A percentile compares a stretch with the other conserved stretches of the same genome.
Evolutionary conservation across 2,329 filamentous ascomycete genomes (phyloP).

Genomic region (Penicillium sp.): DNA sequence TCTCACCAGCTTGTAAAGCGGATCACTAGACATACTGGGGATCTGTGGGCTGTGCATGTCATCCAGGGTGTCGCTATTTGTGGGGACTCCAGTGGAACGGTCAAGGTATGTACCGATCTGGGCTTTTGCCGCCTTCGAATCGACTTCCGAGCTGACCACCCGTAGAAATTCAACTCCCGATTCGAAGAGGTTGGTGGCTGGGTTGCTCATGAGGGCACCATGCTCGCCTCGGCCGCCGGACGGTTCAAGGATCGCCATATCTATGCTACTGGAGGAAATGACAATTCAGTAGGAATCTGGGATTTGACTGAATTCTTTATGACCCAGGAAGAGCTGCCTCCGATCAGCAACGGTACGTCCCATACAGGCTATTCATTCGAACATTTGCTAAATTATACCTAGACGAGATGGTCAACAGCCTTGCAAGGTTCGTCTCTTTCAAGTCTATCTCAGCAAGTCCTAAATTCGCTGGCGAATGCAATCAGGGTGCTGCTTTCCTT

Average conservation of each 20-base stretch:
- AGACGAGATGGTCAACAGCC: conserved; percentile 64
- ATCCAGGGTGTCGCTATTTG: conserved; percentile 83
- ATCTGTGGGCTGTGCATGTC: conserved; percentile 83
- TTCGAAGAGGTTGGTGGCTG: conserved; percentile 77
- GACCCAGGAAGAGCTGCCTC: conserved; percentile 44
- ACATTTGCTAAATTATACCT: conserved; percentile 10
- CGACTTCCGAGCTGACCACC: conserved; percentile 4
- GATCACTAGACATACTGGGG: conserved; percentile 74
- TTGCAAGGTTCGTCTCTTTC: conserved; percentile 85
- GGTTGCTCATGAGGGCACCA: conserved; percentile 81
- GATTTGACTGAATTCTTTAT: conserved; percentile 61
- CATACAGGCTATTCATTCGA: neutral
- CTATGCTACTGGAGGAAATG: conserved; percentile 93
- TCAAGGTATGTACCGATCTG: conserved; percentile 61
- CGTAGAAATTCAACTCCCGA: conserved; percentile 70
- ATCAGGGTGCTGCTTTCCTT: conserved; percentile 85
- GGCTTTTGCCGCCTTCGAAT: neutral
- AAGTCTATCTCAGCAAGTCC: conserved; percentile 86
- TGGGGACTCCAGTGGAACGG: conserved; percentile 82
- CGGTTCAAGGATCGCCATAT: conserved; percentile 69
- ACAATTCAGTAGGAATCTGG: conserved; percentile 87
- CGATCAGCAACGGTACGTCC: conserved; percentile 56
- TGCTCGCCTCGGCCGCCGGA: conserved; percentile 77
- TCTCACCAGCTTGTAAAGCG: conserved; percentile 86
- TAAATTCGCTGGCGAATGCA: conserved; percentile 86